These are phyloP conservation scores for Selenicereus undatus DNA, from an alignment of 148 eudicot species.

Conservation along the genomic window DNA sequence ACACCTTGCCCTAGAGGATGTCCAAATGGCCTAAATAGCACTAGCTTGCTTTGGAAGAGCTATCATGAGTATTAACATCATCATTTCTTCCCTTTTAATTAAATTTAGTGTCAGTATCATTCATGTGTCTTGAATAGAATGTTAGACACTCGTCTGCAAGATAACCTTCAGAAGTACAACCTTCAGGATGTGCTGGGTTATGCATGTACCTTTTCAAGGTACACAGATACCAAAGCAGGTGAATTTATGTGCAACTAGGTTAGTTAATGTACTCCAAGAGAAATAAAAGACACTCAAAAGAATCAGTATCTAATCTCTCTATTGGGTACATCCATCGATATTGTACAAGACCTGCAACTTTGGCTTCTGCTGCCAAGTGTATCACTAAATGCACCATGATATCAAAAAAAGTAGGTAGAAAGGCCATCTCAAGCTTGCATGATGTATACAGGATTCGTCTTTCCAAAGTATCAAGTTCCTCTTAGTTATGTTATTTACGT, in stretches of 20 bases:
- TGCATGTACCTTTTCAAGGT: not conserved
- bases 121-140: too few relatives aligned
- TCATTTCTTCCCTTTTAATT: too few relatives aligned
- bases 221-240: not conserved
- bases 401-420: not conserved
- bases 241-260: not conserved
- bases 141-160: not conserved
- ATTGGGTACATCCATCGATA: not conserved
- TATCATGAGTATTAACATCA: not conserved
- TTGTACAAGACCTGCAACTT: not conserved
- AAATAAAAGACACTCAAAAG: not conserved
- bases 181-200: not conserved
- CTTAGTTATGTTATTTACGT: not conserved
- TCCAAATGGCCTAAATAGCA: not conserved
- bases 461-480: not conserved
- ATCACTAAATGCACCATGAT: not conserved
- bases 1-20: not conserved
- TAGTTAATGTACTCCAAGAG: too few relatives aligned
- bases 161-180: not conserved
- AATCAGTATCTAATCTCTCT: not conserved
- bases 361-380: not conserved
- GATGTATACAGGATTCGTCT: not conserved
- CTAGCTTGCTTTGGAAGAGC: not conserved
- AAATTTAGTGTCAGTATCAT: too few relatives aligned
- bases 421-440: not conserved